Evolutionary conservation across 2,329 filamentous ascomycete genomes (phyloP).

Genomic region (Colletotrichum sp.): DNA sequence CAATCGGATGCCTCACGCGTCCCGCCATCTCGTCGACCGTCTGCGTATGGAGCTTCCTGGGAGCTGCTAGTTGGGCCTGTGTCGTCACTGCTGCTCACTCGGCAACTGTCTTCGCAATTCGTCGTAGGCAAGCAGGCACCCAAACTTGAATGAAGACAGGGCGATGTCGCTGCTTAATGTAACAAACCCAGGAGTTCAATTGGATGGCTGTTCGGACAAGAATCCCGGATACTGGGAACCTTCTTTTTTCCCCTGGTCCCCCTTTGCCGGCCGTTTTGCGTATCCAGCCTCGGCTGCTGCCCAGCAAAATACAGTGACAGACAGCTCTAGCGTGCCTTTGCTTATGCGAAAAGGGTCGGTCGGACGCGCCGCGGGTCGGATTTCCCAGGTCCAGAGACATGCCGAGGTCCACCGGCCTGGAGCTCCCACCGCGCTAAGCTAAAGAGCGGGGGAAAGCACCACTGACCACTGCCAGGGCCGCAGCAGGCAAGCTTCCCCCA

Average conservation of each 20-base stretch:
- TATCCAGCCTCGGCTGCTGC: background rate
- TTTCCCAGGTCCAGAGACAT: background rate
- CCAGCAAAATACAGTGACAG: background rate
- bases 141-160: background rate
- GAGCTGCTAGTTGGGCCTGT: background rate
- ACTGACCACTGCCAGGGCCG: background rate
- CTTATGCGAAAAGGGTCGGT: background rate
- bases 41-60: background rate
- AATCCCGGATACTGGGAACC: background rate
- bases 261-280: background rate
- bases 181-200: background rate
- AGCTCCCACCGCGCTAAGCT: background rate
- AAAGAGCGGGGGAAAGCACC: background rate
- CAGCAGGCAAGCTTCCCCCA: background rate
- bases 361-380: background rate
- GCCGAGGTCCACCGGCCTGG: constrained; percentile 22
- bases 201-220: background rate
- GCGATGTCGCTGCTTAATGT: background rate
- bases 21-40: constrained; percentile 72
- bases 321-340: background rate
- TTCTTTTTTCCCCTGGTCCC: background rate
- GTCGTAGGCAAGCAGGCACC: background rate
- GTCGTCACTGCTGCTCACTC: background rate
- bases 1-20: constrained; percentile 87
- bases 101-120: background rate